Percentiles rank a stretch among this genome's conserved stretches.
Evolutionary conservation across 257 asterid species (phyloP).

Genomic region (Solanum etuberosum): DNA sequence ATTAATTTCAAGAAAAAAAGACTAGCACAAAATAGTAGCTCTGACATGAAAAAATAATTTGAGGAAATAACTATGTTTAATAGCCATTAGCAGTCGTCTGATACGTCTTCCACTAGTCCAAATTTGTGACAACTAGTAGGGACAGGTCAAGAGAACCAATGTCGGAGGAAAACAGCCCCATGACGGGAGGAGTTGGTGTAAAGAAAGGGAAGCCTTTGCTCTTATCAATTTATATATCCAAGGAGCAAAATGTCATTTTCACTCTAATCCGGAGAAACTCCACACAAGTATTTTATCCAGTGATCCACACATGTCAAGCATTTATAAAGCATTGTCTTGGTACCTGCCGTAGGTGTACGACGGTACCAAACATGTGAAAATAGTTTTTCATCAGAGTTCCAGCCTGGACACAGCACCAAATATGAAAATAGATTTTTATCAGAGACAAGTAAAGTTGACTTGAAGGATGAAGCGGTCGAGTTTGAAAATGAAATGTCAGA

Average conservation of each 20-base stretch:
- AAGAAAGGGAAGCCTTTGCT: too few species aligned
- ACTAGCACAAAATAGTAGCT: background rate
- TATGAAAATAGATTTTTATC: background rate
- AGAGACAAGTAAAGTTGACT: background rate
- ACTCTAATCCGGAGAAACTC: too few species aligned
- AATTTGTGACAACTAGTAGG: too few species aligned
- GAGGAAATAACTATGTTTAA: background rate
- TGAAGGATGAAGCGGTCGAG: background rate
- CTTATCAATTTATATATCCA: too few species aligned
- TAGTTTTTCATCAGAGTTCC: background rate
- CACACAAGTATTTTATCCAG: too few species aligned
- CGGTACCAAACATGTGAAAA: background rate
- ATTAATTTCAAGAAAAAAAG: background rate
- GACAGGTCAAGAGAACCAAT: too few species aligned
- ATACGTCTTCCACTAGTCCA: too few species aligned
- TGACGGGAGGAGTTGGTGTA: too few species aligned
- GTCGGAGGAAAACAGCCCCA: too few species aligned
- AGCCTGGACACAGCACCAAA: background rate
- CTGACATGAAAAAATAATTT: background rate
- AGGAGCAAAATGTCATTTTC: too few species aligned
- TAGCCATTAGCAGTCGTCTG: too few species aligned
- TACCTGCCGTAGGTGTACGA: background rate
- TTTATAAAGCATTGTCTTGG: background rate
- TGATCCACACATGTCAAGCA: too few species aligned
- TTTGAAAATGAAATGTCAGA: background rate